Evolutionary conservation across 441 rosid species (phyloP).

Genomic region (Viola pubescens): DNA sequence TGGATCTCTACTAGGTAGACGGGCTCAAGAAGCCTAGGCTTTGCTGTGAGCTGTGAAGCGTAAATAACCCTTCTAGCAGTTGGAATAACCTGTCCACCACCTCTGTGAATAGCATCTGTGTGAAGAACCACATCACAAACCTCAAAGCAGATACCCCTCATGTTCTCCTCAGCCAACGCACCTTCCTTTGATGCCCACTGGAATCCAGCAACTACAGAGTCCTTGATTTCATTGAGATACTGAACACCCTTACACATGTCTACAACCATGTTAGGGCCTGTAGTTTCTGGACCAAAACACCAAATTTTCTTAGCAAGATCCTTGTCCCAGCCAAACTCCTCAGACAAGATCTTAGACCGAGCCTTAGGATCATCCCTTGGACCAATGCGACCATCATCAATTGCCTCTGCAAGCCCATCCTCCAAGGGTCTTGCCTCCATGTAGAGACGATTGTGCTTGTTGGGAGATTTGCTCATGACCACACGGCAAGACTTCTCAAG

Average conservation of each 20-base stretch:
- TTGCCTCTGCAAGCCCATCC: slow-evolving; percentile 46
- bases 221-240: slow-evolving; percentile 49
- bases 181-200: slow-evolving; percentile 60
- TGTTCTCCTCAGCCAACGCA: slow-evolving; percentile 46
- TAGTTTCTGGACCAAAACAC: slow-evolving; percentile 54
- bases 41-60: slow-evolving; percentile 45
- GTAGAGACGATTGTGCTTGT: slow-evolving; percentile 51
- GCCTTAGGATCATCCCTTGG: slow-evolving; percentile 49
- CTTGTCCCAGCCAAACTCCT: slow-evolving; percentile 53
- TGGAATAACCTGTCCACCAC: slow-evolving; percentile 51
- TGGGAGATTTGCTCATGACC: slow-evolving; percentile 48
- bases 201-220: slow-evolving; percentile 51
- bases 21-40: slow-evolving; percentile 44
- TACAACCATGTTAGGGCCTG: slow-evolving; percentile 53
- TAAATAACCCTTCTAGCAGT: slow-evolving; percentile 49
- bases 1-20: slow-evolving; percentile 37
- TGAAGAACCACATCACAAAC: slow-evolving; percentile 51
- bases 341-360: slow-evolving; percentile 39
- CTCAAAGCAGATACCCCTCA: slow-evolving; percentile 49
- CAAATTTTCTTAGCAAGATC: slow-evolving; percentile 52
- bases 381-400: slow-evolving; percentile 42
- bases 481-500: slow-evolving; percentile 38
- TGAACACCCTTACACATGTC: slow-evolving; percentile 58
- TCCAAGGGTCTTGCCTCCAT: slow-evolving; percentile 53
- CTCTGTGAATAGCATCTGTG: slow-evolving; percentile 48